Base-by-base conservation (phyloP, 768 basidiomycete species). In the Termitomyces heimii region DNA sequence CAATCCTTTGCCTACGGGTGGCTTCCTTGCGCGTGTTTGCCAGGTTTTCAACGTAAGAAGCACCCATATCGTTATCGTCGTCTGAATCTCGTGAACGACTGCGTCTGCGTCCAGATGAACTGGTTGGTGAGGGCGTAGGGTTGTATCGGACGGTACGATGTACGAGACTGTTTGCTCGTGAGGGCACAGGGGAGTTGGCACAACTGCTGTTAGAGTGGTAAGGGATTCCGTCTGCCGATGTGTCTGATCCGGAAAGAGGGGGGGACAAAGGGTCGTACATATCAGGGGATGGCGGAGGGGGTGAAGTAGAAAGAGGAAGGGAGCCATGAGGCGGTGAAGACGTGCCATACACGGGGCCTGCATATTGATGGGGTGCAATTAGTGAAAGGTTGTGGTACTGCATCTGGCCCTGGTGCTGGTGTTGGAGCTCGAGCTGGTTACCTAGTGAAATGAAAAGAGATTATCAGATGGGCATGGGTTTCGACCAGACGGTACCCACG, bases 211-310 rank as follows among this genome's bases (percentile, higher is more conserved):
- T 89, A 60, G 88, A 88, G 67, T 82, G 82, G 75, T 88, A 85
- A 79, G 90, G 86, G 59, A 85, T 71, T 66, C 87, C 88, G 82
- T 91, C 89, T 65, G 79, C 88, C 68, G 90, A 92, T 70, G 88
- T 89, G 75, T 92, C 90, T 75, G 90, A 92, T 76, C 89, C 89
- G 77, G 89, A 92, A 69, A 90, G 78, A 75, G 87, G 88, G 70
- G 90, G 90, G 56, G 89, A 90, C 66, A 91, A 76, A 70, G 89
- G 85, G 76, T 89, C 88, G 73, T 92, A 91, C 75, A 88, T 82
- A 75, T 86, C 82, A 72, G 88, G 83, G 61, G 86, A 86, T 64
- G 85, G 82, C 65, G 85, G 85, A 68, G 89, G 86, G 68, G 90
- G 87, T 64, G 89, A 84, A 66, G 78, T 76, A 73, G 83, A 75